These are phyloP conservation scores for Auricularia heimuer DNA, from an alignment of 768 basidiomycete species.

Conservation along the genomic window DNA sequence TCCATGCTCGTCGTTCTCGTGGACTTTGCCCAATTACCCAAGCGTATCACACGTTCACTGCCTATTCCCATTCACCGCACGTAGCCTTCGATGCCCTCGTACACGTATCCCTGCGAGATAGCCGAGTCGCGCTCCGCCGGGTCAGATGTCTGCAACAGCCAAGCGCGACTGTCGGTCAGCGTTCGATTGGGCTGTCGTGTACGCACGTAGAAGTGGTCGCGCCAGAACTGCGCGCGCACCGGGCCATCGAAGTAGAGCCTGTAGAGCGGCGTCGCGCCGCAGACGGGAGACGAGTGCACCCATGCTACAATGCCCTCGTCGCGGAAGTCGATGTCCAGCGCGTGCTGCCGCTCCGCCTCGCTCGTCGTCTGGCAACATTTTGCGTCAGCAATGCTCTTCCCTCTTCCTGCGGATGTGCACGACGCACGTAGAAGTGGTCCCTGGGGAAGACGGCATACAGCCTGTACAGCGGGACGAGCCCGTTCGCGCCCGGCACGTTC, in stretches of 20 bases:
- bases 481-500: neutral
- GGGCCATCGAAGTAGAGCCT: neutral
- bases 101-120: neutral
- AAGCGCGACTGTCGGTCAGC: neutral
- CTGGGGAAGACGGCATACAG: neutral
- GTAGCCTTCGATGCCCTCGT: neutral
- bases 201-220: neutral
- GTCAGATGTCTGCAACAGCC: neutral
- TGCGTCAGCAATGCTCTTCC: too few species aligned
- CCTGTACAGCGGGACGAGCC: slow-evolving; percentile 9
- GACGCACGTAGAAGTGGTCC: slow-evolving; percentile 12
- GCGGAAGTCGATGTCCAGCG: neutral
- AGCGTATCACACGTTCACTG: too few species aligned
- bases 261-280: neutral
- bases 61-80: neutral
- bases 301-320: neutral
- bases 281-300: neutral
- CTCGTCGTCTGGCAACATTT: neutral
- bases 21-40: too few species aligned
- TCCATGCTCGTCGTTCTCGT: too few species aligned
- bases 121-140: neutral
- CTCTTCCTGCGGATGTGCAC: slow-evolving; percentile 1
- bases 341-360: neutral
- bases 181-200: too few species aligned
- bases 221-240: neutral